phyloP scores from a whole-genome alignment of 1,139 yeast species.

The Torulaspora globosa region DNA sequence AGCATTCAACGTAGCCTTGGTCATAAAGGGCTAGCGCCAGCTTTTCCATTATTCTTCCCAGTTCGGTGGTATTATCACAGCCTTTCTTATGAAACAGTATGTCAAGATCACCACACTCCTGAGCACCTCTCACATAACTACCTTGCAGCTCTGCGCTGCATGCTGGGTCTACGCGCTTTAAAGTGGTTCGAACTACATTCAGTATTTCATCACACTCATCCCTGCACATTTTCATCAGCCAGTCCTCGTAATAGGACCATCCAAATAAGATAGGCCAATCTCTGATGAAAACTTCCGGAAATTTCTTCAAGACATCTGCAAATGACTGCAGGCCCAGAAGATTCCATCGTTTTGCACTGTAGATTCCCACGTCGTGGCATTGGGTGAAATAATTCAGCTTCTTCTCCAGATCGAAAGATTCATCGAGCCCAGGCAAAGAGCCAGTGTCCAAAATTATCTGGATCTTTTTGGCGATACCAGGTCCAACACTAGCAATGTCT shows the following conservation, averaged over 20 bases:
- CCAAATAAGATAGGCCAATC: conserved; percentile 45
- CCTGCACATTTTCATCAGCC: conserved; percentile 47
- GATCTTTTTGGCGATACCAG: conserved; percentile 46
- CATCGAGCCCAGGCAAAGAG: conserved; percentile 40
- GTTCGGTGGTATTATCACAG: conserved; percentile 34
- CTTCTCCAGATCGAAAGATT: conserved; percentile 31
- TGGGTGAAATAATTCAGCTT: conserved; percentile 41
- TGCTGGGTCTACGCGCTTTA: conserved; percentile 40
- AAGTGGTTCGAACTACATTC: conserved; percentile 37
- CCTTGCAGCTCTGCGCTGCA: conserved; percentile 48
- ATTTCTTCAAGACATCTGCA: conserved; percentile 39
- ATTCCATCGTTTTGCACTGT: conserved; percentile 45
- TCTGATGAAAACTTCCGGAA: conserved; percentile 31
- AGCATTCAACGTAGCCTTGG: conserved; percentile 33
- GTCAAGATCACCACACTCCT: conserved; percentile 56
- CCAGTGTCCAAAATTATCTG: conserved; percentile 47
- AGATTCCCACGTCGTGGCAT: conserved; percentile 54
- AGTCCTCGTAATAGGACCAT: conserved; percentile 49
- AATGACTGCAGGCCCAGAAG: conserved; percentile 42
- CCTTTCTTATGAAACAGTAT: conserved; percentile 45
- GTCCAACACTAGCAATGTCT: conserved; percentile 45
- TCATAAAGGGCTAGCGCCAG: conserved; percentile 32
- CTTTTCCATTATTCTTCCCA: conserved; percentile 35
- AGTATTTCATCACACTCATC: conserved; percentile 45
- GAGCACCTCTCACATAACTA: conserved; percentile 51